A percentile compares a stretch with the other conserved stretches of the same genome.
These are phyloP conservation scores for Blastomyces silverae DNA, from an alignment of 2,329 filamentous ascomycete species.

Conservation along the genomic window DNA sequence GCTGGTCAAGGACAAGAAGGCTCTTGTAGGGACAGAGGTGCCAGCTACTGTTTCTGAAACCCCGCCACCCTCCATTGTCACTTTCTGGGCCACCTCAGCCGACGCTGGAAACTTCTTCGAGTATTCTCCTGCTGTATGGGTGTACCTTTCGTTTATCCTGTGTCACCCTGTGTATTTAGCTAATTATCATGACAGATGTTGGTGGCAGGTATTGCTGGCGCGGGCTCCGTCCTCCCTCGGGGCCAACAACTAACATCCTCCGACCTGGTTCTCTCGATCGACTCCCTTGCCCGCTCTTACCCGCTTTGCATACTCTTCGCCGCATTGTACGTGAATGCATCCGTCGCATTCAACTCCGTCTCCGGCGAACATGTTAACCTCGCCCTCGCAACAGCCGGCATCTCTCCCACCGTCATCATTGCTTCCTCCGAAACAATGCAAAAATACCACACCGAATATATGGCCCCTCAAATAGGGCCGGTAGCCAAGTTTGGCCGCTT, in stretches of 20 bases:
- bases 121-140: conserved; percentile 60
- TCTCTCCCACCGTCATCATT: conserved; percentile 76
- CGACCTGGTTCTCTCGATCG: conserved; percentile 79
- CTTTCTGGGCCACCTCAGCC: conserved; percentile 37
- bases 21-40: conserved; percentile 54
- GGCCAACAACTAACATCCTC: conserved; percentile 64
- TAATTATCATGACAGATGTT: conserved; percentile 54
- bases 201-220: conserved; percentile 74
- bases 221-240: conserved; percentile 68
- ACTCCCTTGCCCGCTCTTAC: conserved; percentile 72
- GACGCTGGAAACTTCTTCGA: conserved; percentile 63
- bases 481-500: conserved; percentile 63
- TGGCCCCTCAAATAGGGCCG: conserved; percentile 53
- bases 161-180: conserved; percentile 15
- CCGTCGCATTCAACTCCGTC: conserved; percentile 81
- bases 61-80: conserved; percentile 42
- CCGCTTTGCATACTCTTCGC: conserved; percentile 72
- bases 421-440: conserved; percentile 67
- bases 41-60: conserved; percentile 54
- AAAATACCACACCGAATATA: conserved; percentile 58
- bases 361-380: conserved; percentile 67
- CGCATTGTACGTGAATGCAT: conserved; percentile 76
- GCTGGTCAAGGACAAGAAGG: conserved; percentile 64
- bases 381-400: conserved; percentile 61
- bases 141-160: conserved; percentile 20